These are phyloP conservation scores for Sequoiadendron giganteum DNA, from an alignment of 75 land plant genomes.

Conservation along the genomic window DNA sequence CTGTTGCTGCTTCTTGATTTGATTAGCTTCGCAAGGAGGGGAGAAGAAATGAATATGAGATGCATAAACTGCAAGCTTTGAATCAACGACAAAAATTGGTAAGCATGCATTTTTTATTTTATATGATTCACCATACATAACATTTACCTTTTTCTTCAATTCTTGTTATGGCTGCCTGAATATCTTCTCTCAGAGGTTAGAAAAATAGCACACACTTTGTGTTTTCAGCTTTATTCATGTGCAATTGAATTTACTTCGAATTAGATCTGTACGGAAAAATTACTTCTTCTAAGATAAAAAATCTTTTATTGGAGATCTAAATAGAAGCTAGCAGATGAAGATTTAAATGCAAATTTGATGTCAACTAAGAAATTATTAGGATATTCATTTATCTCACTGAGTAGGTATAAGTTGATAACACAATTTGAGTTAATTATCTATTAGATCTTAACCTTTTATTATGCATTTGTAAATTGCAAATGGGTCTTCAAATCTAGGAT, in stretches of 20 bases:
- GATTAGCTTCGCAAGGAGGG: constrained; percentile 92
- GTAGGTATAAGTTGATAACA: background rate
- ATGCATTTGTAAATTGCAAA: background rate
- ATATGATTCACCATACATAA: background rate
- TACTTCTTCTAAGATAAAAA: background rate
- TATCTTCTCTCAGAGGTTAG: background rate
- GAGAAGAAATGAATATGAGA: constrained; percentile 91
- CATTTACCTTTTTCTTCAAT: background rate
- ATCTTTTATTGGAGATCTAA: background rate
- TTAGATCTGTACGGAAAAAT: background rate
- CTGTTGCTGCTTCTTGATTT: background rate
- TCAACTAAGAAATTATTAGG: constrained; percentile 1
- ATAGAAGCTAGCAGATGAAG: background rate
- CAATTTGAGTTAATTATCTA: background rate
- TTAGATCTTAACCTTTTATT: background rate
- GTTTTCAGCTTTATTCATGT: background rate
- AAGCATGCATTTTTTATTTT: constrained; percentile 1
- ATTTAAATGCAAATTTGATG: background rate
- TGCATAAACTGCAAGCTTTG: constrained; percentile 92
- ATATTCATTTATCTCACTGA: constrained; percentile 3
- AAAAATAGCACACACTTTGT: background rate
- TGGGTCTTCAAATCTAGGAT: background rate
- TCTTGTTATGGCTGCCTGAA: background rate
- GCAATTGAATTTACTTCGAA: background rate
- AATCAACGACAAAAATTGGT: constrained; percentile 98